A percentile compares a stretch with the other conserved stretches of the same genome.
Evolutionary conservation across 2,329 filamentous ascomycete species (phyloP).

Genomic region (Thermothelomyces thermophilus): DNA sequence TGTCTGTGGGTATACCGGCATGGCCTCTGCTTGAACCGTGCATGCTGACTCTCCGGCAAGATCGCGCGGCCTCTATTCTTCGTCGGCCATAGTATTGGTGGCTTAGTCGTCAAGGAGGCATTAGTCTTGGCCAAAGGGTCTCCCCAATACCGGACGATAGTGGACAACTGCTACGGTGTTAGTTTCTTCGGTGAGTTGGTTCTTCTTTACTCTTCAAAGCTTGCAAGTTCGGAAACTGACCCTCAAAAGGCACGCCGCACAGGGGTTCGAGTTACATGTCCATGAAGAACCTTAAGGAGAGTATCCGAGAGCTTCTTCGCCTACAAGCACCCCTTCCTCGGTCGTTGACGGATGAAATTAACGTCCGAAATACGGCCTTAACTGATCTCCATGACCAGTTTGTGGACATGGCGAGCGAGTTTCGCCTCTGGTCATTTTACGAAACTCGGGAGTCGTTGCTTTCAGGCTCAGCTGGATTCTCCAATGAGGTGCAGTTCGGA

Average conservation of each 20-base stretch:
- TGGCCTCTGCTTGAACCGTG: not conserved
- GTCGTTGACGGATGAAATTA: constrained; percentile 45
- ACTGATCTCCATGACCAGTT: constrained; percentile 49
- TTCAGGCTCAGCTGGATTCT: constrained; percentile 34
- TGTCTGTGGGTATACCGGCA: constrained; percentile 11
- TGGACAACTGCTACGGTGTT: constrained; percentile 53
- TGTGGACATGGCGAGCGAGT: constrained; percentile 48
- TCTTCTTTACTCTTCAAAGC: not conserved
- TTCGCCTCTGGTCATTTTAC: constrained; percentile 57
- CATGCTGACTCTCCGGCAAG: constrained; percentile 22
- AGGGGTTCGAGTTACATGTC: constrained; percentile 58
- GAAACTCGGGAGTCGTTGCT: constrained; percentile 56
- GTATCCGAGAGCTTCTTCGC: constrained; percentile 47
- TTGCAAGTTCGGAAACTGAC: constrained; percentile 17
- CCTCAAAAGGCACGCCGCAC: constrained; percentile 47
- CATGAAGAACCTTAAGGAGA: constrained; percentile 47
- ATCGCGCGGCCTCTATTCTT: constrained; percentile 50
- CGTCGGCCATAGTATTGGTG: constrained; percentile 55
- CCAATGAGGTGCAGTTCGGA: constrained; percentile 48
- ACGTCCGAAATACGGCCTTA: constrained; percentile 43
- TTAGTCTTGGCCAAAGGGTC: constrained; percentile 41
- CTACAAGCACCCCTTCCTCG: constrained; percentile 45
- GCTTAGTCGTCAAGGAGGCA: constrained; percentile 52
- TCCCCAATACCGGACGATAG: constrained; percentile 36
- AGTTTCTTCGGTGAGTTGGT: constrained; percentile 49